Evolutionary conservation across 2,329 filamentous ascomycete species (phyloP), one percentile per base, ranked within the genome.

Genomic region (Aspergillus transmontanensis): DNA sequence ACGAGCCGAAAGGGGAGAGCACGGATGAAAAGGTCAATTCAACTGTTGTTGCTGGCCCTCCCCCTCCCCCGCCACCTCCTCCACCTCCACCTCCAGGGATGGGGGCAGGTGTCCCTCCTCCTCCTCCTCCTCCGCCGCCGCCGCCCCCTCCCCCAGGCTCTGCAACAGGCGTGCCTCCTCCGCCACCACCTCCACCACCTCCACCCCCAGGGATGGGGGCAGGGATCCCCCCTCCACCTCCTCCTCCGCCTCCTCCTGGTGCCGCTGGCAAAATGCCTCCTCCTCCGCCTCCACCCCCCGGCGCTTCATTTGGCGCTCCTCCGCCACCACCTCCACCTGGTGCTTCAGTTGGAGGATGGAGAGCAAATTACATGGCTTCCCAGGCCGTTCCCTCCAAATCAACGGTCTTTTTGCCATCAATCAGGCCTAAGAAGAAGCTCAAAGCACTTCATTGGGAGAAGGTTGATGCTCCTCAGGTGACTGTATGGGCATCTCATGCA

Each of bases 391-490:
- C 82, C 23, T 76, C 84, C 6, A 74, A 84, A 16, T 80, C 87
- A 26, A 86, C 87, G 9, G 83, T 92, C 69, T 88, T 90, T 50
- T 81, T 96, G 71, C 90, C 92, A 41, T 91, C 93, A 64, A 92
- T 93, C 58, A 85, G 94, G 71, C 93, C 95, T 26, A 98, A 97
- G 87, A 98, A 97, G 88, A 99, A 98, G 85, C 92, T 99, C 79
- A 99, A 99, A 87, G 94, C 94, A 63, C 85, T 99, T 70, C 95
- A 99, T 82, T 98, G 95, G 94, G 95, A 99, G 81, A 98, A 98
- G 83, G 93, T 99, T 60, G 95, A 99, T 79, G 87, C 91, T 59
- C 92, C 93, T 26, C 89, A 95, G 76, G 91, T 93, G 57, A 97
- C 94, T 59, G 92, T 97, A 71, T 98, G 94, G 94, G 94, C 93